phyloP scores from a whole-genome alignment of 2,329 filamentous ascomycete genomes.

The Fusarium sarcochroum region DNA sequence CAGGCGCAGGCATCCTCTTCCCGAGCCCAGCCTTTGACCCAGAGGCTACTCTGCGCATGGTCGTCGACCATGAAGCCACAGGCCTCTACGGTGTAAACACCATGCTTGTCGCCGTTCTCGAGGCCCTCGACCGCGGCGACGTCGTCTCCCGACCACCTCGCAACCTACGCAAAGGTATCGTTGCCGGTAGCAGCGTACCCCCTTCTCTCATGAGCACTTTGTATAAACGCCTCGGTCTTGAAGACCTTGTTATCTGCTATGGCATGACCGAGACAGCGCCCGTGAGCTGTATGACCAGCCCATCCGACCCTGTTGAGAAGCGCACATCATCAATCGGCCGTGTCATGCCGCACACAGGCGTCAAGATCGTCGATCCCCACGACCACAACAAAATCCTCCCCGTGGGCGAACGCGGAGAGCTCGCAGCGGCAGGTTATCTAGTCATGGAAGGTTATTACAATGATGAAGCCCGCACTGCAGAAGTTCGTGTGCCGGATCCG shows the following conservation, averaged over 20 bases:
- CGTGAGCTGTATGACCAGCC: conserved; percentile 85
- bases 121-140: conserved; percentile 71
- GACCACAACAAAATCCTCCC: conserved; percentile 73
- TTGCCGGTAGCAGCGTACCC: conserved; percentile 88
- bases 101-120: conserved; percentile 92
- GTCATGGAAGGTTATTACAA: conserved; percentile 93
- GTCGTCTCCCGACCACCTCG: conserved; percentile 44
- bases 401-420: conserved; percentile 79
- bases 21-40: conserved; percentile 91
- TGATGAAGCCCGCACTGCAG: conserved; percentile 77
- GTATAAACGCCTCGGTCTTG: conserved; percentile 80
- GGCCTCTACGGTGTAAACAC: conserved; percentile 91
- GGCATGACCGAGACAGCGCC: conserved; percentile 94
- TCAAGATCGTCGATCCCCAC: conserved; percentile 80
- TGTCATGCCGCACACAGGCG: conserved; percentile 83
- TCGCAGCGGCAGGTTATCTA: conserved; percentile 86
- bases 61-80: conserved; percentile 67
- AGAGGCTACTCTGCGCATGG: conserved; percentile 74
- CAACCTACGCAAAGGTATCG: conserved; percentile 87
- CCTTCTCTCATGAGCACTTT: conserved; percentile 83
- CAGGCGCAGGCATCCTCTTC: conserved; percentile 84
- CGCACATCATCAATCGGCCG: conserved; percentile 82
- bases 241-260: conserved; percentile 92
- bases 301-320: conserved; percentile 79
- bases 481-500: conserved; percentile 70